Percentiles rank a stretch among this genome's conserved stretches.
phyloP scores from a whole-genome alignment of 2,329 filamentous ascomycete genomes.

The Xylaria sp. region DNA sequence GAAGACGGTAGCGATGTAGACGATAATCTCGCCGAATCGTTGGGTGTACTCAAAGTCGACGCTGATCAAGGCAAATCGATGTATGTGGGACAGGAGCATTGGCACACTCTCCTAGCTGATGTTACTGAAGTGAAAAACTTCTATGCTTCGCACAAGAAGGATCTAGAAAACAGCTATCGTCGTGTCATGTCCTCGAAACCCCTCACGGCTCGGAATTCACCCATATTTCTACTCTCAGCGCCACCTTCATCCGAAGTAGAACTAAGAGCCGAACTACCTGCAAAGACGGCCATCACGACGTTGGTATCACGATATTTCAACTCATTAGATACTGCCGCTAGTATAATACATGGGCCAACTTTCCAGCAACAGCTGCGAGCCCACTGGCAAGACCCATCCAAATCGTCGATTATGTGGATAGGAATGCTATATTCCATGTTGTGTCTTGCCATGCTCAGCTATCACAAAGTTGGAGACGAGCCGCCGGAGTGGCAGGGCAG shows the following conservation, averaged over 20 bases:
- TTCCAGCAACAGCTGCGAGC: constrained; percentile 78
- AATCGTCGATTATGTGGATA: constrained; percentile 81
- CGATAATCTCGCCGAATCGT: constrained; percentile 74
- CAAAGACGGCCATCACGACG: constrained; percentile 84
- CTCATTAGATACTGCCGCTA: constrained; percentile 76
- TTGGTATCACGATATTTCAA: constrained; percentile 93
- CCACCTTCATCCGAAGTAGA: constrained; percentile 78
- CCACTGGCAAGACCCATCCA: constrained; percentile 78
- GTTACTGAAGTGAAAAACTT: constrained; percentile 95
- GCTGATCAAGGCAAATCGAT: constrained; percentile 79
- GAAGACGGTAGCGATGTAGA: constrained; percentile 77
- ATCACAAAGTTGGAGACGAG: constrained; percentile 82
- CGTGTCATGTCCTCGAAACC: constrained; percentile 78
- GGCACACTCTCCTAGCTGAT: constrained; percentile 81
- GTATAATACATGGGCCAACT: constrained; percentile 83
- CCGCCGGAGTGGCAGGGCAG: constrained; percentile 80
- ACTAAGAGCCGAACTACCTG: constrained; percentile 81
- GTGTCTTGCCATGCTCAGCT: constrained; percentile 81
- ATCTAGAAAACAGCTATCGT: constrained; percentile 83
- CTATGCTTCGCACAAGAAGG: constrained; percentile 86
- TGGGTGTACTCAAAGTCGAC: constrained; percentile 87
- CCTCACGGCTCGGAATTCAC: constrained; percentile 69
- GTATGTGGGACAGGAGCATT: constrained; percentile 86
- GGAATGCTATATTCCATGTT: constrained; percentile 81
- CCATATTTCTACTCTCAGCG: constrained; percentile 82